Evolutionary conservation across 2,329 filamentous ascomycete species (phyloP), one percentile per base, ranked within the genome.

Genomic region (Dothiorella sarmentorum): DNA sequence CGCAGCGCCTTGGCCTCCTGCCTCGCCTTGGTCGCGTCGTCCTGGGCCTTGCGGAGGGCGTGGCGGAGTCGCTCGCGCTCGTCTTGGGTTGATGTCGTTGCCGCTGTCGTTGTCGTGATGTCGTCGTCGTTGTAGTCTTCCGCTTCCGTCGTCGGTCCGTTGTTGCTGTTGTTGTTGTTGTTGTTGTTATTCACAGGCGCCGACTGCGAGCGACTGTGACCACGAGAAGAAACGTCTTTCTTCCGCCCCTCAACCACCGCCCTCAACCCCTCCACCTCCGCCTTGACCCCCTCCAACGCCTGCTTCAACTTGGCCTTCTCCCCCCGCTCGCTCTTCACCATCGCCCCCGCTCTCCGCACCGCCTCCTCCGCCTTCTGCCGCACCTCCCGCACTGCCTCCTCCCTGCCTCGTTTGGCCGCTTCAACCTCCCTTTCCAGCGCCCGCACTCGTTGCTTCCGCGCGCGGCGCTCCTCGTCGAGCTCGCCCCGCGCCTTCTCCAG

Each of bases 221-320:
- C n/a, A n/a, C n/a, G n/a, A n/a, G n/a, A n/a, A n/a, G n/a, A n/a
- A 11, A 26, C 4, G 13, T n/a, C 38, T 20, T 26, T 29, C 51
- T 51, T 49, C 26, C 33, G 15, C 17, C 7, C n/a, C 42, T 56
- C 33, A 9, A 53, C 18, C 24, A 22, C 22, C 18, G 15, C 7
- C 13, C 44, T 47, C 24, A 60, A 26, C 9, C 2, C 17, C 7
- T 60, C 58, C 13, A 60, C 52, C 11, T 60, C 51, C 33, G 37
- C 20, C 40, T 37, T 56, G 17, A 42, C 20, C 7, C 13, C 24
- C 26, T 60, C 31, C 27, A 51, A 17, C n/a, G 49, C 51, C 15
- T 37, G 37, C 42, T 18, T 55, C 18, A 58, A n/a, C 7, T 29
- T 20, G 13, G 29, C 40, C 31, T 59, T 59, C 49, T 59, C 47